These are phyloP conservation scores for Stereum hirsutum DNA, from an alignment of 1,284 basidiomycete genomes.

Conservation along the genomic window DNA sequence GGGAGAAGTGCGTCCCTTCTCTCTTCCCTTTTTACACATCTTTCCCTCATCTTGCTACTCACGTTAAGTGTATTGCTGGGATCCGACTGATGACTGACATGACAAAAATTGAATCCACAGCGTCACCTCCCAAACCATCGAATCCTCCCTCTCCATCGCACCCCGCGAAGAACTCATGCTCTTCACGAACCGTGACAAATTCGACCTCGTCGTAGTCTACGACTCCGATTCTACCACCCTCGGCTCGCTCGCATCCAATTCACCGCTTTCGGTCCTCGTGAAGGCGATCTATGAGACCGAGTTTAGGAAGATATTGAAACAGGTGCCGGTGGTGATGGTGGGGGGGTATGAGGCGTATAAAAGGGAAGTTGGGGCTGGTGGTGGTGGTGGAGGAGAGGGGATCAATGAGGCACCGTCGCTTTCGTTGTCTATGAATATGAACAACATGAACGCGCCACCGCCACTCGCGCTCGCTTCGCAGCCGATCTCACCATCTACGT, in stretches of 20 bases:
- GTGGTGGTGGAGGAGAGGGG: conserved; percentile 21
- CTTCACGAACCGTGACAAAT: conserved; percentile 78
- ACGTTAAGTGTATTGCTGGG: too few relatives aligned
- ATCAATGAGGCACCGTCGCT: neutral
- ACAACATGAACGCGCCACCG: too few relatives aligned
- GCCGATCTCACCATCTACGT: neutral
- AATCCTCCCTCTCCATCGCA: conserved; percentile 68
- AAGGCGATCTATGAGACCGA: conserved; percentile 66
- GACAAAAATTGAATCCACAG: conserved; percentile 26
- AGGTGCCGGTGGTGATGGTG: conserved; percentile 76
- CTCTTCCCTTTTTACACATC: neutral
- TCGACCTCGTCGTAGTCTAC: conserved; percentile 87
- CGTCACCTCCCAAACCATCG: conserved; percentile 58
- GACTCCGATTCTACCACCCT: conserved; percentile 65
- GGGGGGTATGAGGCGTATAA: conserved; percentile 87
- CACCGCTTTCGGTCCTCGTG: conserved; percentile 53
- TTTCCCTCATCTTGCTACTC: too few relatives aligned
- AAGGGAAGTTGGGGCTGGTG: conserved; percentile 47
- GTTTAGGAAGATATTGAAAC: conserved; percentile 65
- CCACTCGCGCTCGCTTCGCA: neutral
- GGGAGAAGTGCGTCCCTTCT: conserved; percentile 48
- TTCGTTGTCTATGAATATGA: too few relatives aligned
- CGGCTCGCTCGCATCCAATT: conserved; percentile 26
- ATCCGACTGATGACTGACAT: conserved; percentile 1
- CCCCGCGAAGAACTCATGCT: conserved; percentile 63